Evolutionary conservation across 495 filamentous ascomycete species (phyloP), one percentile per base, ranked within the genome.

Genomic region (Annulohypoxylon moriforme): DNA sequence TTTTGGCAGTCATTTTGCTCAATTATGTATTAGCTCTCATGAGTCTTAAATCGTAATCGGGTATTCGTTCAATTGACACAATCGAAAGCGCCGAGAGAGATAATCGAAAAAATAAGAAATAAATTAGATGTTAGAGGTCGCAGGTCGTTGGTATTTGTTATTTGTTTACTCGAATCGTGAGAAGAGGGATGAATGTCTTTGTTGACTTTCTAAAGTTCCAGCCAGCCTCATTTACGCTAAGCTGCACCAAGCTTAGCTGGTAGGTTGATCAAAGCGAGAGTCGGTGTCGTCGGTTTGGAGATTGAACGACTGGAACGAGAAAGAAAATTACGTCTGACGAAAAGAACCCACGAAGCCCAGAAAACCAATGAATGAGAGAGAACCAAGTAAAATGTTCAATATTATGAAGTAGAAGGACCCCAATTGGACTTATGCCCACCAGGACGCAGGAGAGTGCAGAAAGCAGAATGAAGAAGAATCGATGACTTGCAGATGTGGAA

Each of bases 1-100:
- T 64, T 72, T 83, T 85, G 50, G 81, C 69, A 38, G 85, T 76
- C 85, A 86, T 85, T 31, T 56, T 73, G 25, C 5, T 63, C 47
- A n/a, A 31, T 53, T 68, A 63, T 67, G 22, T 27, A 18, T 31
- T 18, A 46, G 31, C 29, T 73, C 61, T 68, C 60, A 61, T 62
- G 25, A 18, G 38, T 52, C 40, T 25, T n/a, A 22, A 13, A 4
- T 11, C 33, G 14, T 20, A 49, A 49, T 13, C 40, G 40, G 52
- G 55, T 60, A n/a, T 36, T 40, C 18, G 44, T 47, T 52, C 40
- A 47, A 63, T 58, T 46, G 49, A 56, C 40, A 50, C 18, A 27
- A 42, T 52, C 14, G 31, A 18, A n/a, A 40, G 31, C 33, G 44
- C 24, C 20, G n/a, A 42, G 25, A 14, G 16, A 16, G 33, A 10